These are phyloP conservation scores for Primulina huaijiensis DNA, from an alignment of 257 asterid genomes.

Conservation along the genomic window DNA sequence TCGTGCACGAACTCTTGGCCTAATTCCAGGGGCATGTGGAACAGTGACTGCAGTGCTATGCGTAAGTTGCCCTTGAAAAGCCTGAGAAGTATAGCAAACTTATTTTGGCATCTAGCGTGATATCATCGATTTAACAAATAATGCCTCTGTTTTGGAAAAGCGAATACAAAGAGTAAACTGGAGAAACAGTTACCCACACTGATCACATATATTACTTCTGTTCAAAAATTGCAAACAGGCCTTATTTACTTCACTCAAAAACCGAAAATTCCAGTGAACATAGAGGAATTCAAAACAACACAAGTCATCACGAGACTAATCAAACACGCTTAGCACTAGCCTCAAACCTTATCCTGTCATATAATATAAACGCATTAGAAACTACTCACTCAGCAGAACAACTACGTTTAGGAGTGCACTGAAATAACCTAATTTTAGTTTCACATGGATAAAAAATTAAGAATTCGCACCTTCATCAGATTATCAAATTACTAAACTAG, in stretches of 20 bases:
- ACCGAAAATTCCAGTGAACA: background rate
- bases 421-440: background rate
- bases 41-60: slow-evolving; percentile 55
- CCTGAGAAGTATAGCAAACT: slow-evolving; percentile 35
- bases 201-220: background rate
- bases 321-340: background rate
- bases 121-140: background rate
- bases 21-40: slow-evolving; percentile 66
- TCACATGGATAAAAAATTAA: background rate
- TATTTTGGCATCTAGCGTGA: slow-evolving; percentile 1
- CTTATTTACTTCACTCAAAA: background rate
- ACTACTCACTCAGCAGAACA: background rate
- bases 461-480: background rate
- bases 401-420: background rate
- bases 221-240: background rate
- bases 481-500: background rate
- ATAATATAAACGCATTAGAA: background rate
- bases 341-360: background rate
- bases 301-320: background rate
- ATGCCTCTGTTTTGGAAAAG: slow-evolving; percentile 13
- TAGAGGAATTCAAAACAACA: background rate
- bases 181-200: background rate
- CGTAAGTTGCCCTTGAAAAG: slow-evolving; percentile 70
- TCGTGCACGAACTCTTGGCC: slow-evolving; percentile 86
- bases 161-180: slow-evolving; percentile 2